Evolutionary conservation across 208 protist genomes (phyloP), one percentile per base, ranked within the genome.

Genomic region (Trypanosoma melophagium): DNA sequence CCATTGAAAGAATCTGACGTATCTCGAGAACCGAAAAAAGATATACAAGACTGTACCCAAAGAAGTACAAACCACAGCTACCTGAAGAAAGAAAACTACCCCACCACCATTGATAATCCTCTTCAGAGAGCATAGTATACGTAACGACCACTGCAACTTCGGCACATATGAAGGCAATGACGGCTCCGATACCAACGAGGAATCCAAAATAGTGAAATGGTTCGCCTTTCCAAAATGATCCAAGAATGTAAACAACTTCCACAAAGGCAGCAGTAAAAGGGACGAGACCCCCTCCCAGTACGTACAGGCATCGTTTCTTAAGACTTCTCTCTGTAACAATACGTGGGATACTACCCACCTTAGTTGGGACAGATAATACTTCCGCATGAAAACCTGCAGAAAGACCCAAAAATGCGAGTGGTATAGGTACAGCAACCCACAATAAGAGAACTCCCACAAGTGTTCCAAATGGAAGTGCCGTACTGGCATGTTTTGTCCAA

Each of bases 81-180:
- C 86, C 95, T 5, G 87, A 69, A 2, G 87, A 85, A 28, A 87
- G 63, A 76, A 98, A 98, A 40, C 92, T 92, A 53, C 87, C 82
- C 98, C 98, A 99, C 98, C 98, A 99, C 98, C 98, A 99, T 60
- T 93, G 82, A 81, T 99, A 98, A 79, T 99, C 90, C 71, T 97
- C 96, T 42, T 75, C 69, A 72, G 83, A 96, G 1, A 99, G 86
- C 58, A 97, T 93, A 72, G 98, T 90, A 84, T 99, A 99, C 49
- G 87, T 97, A 67, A 99, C 90, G 13, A 99, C 87, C 54, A 99
- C 97, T 35, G 96, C 85, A 35, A 99, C 90, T 76, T 99, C 98
- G 2, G 85, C 94, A 58, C 89, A 98, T 13, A 98, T 95, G 35
- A 98, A 55, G 12, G 89, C 40, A 8, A 99, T 75, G 45, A 98